Conservation (phyloP, 805 yeast species). For the Candida nitratophila region DNA sequence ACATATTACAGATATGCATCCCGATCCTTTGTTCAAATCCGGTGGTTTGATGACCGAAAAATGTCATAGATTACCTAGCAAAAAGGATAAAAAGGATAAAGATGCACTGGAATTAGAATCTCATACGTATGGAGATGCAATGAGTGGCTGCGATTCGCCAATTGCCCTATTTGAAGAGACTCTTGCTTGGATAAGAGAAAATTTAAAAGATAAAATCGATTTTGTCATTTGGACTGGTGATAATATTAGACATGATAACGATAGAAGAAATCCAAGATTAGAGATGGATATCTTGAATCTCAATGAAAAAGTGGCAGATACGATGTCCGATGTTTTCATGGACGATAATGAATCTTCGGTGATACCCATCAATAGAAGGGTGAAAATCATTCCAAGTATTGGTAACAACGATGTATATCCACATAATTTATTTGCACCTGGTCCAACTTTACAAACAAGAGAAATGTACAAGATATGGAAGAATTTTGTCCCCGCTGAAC, state of each 20-base stretch:
- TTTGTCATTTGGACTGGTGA: conserved; percentile 92
- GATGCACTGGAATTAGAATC: conserved; percentile 25
- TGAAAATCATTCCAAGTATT: conserved; percentile 56
- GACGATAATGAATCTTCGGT: conserved; percentile 31
- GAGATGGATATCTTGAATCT: conserved; percentile 64
- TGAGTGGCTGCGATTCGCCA: conserved; percentile 75
- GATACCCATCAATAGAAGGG: conserved; percentile 22
- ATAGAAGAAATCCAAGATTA: conserved; percentile 65
- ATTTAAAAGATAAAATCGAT: conserved; percentile 70
- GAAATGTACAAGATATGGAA: conserved; percentile 72
- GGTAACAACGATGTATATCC: conserved; percentile 91
- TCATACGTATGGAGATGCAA: conserved; percentile 67
- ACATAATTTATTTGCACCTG: conserved; percentile 77
- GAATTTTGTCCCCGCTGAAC: conserved; percentile 67
- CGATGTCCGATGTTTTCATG: conserved; percentile 46
- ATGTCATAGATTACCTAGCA: conserved; percentile 44
- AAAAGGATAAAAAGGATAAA: conserved; percentile 22
- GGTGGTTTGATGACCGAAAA: conserved; percentile 41
- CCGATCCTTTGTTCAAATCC: conserved; percentile 58
- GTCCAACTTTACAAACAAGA: conserved; percentile 84
- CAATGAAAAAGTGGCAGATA: conserved; percentile 50
- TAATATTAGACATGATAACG: conserved; percentile 79
- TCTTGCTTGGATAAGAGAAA: conserved; percentile 55
- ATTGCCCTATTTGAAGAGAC: conserved; percentile 53
- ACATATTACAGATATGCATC: conserved; percentile 85